These are phyloP conservation scores for Xylogone sp. DNA, from an alignment of 2,329 filamentous ascomycete genomes.

Conservation along the genomic window DNA sequence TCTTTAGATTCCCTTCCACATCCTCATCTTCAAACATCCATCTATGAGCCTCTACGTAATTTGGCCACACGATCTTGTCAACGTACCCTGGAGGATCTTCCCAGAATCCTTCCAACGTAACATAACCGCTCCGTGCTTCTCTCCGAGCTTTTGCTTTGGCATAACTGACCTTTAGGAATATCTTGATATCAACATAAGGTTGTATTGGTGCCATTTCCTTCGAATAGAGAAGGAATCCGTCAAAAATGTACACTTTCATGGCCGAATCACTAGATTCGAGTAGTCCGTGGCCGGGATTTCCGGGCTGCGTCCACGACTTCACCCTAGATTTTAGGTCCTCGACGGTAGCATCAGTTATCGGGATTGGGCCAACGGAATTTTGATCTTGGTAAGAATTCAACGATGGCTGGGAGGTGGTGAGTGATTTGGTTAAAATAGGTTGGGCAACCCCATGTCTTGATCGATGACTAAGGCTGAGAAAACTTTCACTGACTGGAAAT, in stretches of 20 bases:
- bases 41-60: conserved; percentile 77
- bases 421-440: conserved; percentile 24
- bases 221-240: conserved; percentile 84
- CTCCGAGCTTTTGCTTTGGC: conserved; percentile 60
- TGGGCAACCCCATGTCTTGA: conserved; percentile 21
- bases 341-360: conserved; percentile 46
- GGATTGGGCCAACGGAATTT: conserved; percentile 55
- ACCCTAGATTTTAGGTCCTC: conserved; percentile 43
- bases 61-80: conserved; percentile 92
- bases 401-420: conserved; percentile 36
- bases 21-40: conserved; percentile 74
- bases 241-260: conserved; percentile 64
- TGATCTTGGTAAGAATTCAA: conserved; percentile 58
- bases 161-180: conserved; percentile 73
- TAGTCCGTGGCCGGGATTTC: conserved; percentile 41
- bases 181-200: conserved; percentile 64
- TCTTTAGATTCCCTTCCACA: conserved; percentile 52
- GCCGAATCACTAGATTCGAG: conserved; percentile 7
- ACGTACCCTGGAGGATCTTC: conserved; percentile 91
- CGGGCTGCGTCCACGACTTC: conserved; percentile 39
- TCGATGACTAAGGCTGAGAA: conserved; percentile 18
- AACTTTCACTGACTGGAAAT: conserved; percentile 50
- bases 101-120: conserved; percentile 89
- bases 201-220: conserved; percentile 47
- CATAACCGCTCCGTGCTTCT: conserved; percentile 70